Evolutionary conservation across 2,329 filamentous ascomycete genomes (phyloP), one percentile per base, ranked within the genome.

Genomic region (Drechmeria coniospora): DNA sequence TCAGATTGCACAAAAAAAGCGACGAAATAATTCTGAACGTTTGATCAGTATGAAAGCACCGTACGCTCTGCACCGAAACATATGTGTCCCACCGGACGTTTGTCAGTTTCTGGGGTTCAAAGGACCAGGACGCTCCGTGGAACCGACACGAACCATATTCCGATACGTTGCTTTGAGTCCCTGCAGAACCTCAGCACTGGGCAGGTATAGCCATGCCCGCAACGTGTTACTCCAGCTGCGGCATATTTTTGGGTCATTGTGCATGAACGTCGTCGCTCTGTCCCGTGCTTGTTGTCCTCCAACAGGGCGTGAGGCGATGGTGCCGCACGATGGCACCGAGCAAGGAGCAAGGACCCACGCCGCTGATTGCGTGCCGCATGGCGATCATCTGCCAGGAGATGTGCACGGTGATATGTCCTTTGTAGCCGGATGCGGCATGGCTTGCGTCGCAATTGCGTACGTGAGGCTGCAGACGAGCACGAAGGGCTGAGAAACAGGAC

Each of bases 381-480:
- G 29, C 30, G 36, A 23, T 31, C 39, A 28, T 20, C 22, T 26
- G 30, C 15, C 22, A 30, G 18, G 29, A 33, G 36, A 30, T 27
- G 27, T 31, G 26, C 26, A 21, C 21, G 28, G 26, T 13, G 24
- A 26, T 20, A 18, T 28, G 27, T 15, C 24, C 30, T 40, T 41
- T 34, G 36, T 36, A 26, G 32, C 32, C 31, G 36, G 24, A 38
- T 36, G 34, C 28, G 37, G 37, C 39, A 32, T 31, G 21, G 25
- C 25, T 25, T 32, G 30, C 19, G 21, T 21, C 15, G 23, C 23
- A 38, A 43, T 43, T 40, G 40, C 37, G 38, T 37, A 22, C 32
- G 32, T 42, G 37, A 35, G 33, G 38, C 35, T 38, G 31, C 31
- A 33, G 33, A 32, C 30, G 15, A 25, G 17, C 26, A 23, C 26